A percentile compares a stretch with the other conserved stretches of the same genome.
These are phyloP conservation scores for Xylariaceae sp. DNA, from an alignment of 2,329 filamentous ascomycete species.

Conservation along the genomic window DNA sequence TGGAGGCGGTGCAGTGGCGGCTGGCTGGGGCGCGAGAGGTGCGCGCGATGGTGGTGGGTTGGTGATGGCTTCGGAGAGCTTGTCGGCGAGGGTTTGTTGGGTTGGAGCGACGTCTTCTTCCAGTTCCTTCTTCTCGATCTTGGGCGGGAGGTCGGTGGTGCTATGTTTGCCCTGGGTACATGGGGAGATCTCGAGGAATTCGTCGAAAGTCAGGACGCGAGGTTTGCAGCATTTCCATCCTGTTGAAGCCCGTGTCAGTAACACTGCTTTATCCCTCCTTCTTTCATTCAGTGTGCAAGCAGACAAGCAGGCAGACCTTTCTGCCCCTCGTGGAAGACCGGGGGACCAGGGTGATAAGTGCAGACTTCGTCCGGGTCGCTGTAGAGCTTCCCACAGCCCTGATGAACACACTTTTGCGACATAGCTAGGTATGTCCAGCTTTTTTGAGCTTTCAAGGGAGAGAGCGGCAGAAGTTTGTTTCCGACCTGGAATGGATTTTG, in stretches of 20 bases:
- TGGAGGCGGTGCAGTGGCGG: slow-evolving; percentile 53
- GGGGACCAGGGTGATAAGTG: slow-evolving; percentile 87
- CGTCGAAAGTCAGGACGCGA: slow-evolving; percentile 93
- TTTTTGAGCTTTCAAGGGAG: no score
- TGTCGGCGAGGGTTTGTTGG: slow-evolving; percentile 40
- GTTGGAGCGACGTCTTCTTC: slow-evolving; percentile 39
- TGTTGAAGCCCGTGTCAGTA: slow-evolving; percentile 34
- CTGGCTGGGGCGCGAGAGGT: slow-evolving; percentile 42
- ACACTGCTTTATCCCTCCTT: background rate
- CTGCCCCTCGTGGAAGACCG: slow-evolving; percentile 95
- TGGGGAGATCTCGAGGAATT: slow-evolving; percentile 88
- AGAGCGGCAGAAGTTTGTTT: no score
- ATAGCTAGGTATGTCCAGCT: no score
- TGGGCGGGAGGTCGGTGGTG: slow-evolving; percentile 68
- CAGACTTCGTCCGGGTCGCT: slow-evolving; percentile 79
- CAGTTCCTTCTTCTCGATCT: slow-evolving; percentile 56
- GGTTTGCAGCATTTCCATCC: slow-evolving; percentile 99
- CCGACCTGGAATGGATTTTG: no score
- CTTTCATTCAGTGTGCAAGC: no score
- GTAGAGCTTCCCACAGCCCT: slow-evolving; percentile 88
- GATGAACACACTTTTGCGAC: slow-evolving; percentile 89
- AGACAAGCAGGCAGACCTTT: no score
- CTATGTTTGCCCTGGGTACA: slow-evolving; percentile 93
- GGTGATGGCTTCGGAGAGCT: slow-evolving; percentile 39
- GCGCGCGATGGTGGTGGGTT: slow-evolving; percentile 36